Evolutionary conservation across 768 basidiomycete genomes (phyloP).

Genomic region (Holtermannia corniformis): DNA sequence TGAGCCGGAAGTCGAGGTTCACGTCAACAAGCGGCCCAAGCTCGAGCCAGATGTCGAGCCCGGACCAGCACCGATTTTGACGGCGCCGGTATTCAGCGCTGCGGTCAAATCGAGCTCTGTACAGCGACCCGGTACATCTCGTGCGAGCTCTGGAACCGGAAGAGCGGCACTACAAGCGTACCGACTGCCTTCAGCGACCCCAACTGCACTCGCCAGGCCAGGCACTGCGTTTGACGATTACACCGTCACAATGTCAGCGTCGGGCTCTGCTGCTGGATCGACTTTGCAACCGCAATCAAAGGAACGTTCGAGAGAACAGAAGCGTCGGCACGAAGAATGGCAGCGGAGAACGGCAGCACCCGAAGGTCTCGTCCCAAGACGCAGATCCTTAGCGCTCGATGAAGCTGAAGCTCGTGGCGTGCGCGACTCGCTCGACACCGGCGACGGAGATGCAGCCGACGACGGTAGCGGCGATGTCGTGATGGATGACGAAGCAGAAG

Average conservation of each 20-base stretch:
- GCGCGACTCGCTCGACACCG: slow-evolving; percentile 10
- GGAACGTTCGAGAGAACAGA: slow-evolving; percentile 14
- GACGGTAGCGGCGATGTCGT: slow-evolving; percentile 11
- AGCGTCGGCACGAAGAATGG: slow-evolving; percentile 25
- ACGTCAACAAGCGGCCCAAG: slow-evolving; percentile 20
- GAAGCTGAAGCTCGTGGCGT: slow-evolving; percentile 29
- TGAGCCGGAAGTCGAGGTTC: slow-evolving; percentile 12
- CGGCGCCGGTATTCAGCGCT: no score
- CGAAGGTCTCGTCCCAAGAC: slow-evolving; percentile 28
- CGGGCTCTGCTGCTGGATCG: slow-evolving; percentile 3
- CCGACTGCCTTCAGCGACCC: slow-evolving; percentile 5
- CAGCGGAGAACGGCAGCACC: slow-evolving; percentile 12
- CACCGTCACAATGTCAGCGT: slow-evolving; percentile 1
- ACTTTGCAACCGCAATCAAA: slow-evolving; percentile 2
- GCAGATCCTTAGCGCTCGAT: slow-evolving; percentile 32
- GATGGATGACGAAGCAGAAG: slow-evolving; percentile 12
- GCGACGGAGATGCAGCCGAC: neutral
- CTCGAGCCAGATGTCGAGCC: neutral
- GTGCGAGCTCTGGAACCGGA: no score
- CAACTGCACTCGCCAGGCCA: slow-evolving; percentile 6
- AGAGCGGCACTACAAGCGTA: slow-evolving; percentile 6
- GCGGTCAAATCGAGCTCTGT: no score
- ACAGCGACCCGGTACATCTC: no score
- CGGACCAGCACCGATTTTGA: neutral
- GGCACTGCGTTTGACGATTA: slow-evolving; percentile 24